Conservation (phyloP, 2,329 filamentous ascomycete species). For the Bipolaris sorokiniana region DNA sequence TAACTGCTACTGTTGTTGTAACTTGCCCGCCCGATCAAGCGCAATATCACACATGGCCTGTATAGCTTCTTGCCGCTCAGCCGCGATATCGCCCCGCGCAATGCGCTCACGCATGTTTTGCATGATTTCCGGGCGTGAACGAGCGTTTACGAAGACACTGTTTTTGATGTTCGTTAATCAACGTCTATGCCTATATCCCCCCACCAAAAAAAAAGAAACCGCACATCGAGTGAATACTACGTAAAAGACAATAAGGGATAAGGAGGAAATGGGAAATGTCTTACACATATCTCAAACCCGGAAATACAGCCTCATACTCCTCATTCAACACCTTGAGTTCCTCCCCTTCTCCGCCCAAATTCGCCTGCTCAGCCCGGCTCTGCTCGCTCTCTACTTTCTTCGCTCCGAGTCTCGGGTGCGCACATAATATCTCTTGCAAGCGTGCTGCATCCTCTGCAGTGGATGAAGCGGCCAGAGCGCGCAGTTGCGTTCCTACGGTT, state of each 20-base stretch:
- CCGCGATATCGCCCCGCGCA: conserved; percentile 66
- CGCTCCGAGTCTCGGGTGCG: conserved; percentile 83
- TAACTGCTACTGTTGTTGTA: conserved; percentile 19
- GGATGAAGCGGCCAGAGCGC: conserved; percentile 40
- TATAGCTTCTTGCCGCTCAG: conserved; percentile 76
- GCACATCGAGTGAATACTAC: no score
- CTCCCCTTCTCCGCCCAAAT: conserved; percentile 66
- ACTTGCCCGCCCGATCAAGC: conserved; percentile 74
- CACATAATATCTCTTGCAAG: conserved; percentile 75
- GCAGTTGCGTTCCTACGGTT: conserved; percentile 68
- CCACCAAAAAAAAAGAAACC: no score
- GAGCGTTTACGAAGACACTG: conserved; percentile 82
- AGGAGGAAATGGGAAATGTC: conserved; percentile 12
- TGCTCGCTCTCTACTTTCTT: conserved; percentile 82
- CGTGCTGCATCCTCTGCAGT: conserved; percentile 58
- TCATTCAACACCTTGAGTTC: conserved; percentile 68
- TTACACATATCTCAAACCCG: conserved; percentile 80
- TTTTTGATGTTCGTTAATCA: neutral
- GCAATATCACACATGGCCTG: conserved; percentile 93
- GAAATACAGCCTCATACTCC: conserved; percentile 81
- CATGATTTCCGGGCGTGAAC: conserved; percentile 76
- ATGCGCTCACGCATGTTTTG: conserved; percentile 80
- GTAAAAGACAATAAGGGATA: neutral
- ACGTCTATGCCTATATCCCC: no score
- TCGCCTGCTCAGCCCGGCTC: conserved; percentile 81